Conservation (phyloP, 2,329 filamentous ascomycete species). For the Fusarium austroafricanum region DNA sequence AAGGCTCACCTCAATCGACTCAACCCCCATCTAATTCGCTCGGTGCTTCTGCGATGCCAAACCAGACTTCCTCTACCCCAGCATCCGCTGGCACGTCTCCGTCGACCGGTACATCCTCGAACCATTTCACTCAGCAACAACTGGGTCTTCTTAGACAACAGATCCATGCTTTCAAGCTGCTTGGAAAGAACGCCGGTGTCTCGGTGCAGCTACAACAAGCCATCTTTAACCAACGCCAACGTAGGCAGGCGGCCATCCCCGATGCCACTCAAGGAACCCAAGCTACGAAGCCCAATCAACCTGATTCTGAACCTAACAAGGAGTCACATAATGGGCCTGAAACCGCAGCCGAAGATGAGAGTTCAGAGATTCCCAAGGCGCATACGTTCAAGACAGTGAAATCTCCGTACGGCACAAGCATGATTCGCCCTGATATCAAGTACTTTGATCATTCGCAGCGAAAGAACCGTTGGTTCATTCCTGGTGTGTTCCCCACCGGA, state of each 20-base stretch:
- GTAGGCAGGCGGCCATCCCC: constrained; percentile 66
- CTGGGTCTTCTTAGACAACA: constrained; percentile 82
- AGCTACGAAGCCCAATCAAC: constrained; percentile 45
- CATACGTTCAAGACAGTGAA: constrained; percentile 78
- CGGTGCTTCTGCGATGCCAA: constrained; percentile 55
- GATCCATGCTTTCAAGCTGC: constrained; percentile 89
- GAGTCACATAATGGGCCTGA: constrained; percentile 54
- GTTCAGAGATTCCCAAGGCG: constrained; percentile 52
- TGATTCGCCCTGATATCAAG: constrained; percentile 71
- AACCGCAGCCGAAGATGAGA: constrained; percentile 48
- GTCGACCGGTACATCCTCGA: constrained; percentile 51
- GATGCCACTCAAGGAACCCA: constrained; percentile 57
- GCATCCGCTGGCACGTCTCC: constrained; percentile 49
- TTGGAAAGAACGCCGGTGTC: constrained; percentile 88
- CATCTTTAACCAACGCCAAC: constrained; percentile 80
- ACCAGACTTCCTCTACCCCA: constrained; percentile 48
- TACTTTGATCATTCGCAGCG: constrained; percentile 84
- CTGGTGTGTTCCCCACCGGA: constrained; percentile 88
- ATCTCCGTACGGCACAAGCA: constrained; percentile 72
- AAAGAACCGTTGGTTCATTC: constrained; percentile 81
- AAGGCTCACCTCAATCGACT: constrained; percentile 48
- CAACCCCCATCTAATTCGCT: constrained; percentile 52
- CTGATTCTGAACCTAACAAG: constrained; percentile 52
- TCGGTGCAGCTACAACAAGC: constrained; percentile 83
- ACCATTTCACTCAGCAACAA: constrained; percentile 82